These are phyloP conservation scores for Colletotrichum caudatum DNA, from an alignment of 2,329 filamentous ascomycete genomes.

Conservation along the genomic window DNA sequence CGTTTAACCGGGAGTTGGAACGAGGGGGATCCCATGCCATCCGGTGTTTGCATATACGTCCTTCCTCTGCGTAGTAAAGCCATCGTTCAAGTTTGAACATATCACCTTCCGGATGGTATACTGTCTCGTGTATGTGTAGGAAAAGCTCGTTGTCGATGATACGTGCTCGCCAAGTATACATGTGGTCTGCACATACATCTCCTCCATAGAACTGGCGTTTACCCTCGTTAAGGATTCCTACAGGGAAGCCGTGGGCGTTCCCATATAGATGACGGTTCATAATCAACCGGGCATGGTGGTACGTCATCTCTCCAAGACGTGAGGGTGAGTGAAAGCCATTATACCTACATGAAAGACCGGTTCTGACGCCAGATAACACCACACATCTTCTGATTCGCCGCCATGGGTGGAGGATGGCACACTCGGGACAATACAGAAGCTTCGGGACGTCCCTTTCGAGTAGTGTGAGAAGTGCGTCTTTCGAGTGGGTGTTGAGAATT, in stretches of 20 bases:
- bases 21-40: background rate
- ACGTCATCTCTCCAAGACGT: background rate
- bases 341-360: fast-evolving
- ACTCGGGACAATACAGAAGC: conserved; percentile 32
- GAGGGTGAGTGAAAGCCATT: background rate
- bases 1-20: background rate
- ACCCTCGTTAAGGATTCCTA: conserved; percentile 3
- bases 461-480: conserved; percentile 25
- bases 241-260: conserved; percentile 22
- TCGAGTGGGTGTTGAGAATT: conserved; percentile 3
- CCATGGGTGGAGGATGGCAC: conserved; percentile 35
- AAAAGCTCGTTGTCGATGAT: conserved; percentile 40
- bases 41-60: conserved; percentile 16
- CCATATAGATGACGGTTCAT: conserved; percentile 42
- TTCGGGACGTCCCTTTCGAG: conserved; percentile 34
- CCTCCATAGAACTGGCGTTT: background rate
- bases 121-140: conserved; percentile 17
- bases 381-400: background rate
- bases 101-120: background rate
- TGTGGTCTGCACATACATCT: background rate
- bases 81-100: background rate
- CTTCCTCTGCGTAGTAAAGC: background rate
- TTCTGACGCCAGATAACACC: background rate
- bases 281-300: conserved; percentile 31
- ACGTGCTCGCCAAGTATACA: conserved; percentile 23